Evolutionary conservation across 1,284 basidiomycete genomes (phyloP), one percentile per base, ranked within the genome.

Genomic region (Tremellales sp.): DNA sequence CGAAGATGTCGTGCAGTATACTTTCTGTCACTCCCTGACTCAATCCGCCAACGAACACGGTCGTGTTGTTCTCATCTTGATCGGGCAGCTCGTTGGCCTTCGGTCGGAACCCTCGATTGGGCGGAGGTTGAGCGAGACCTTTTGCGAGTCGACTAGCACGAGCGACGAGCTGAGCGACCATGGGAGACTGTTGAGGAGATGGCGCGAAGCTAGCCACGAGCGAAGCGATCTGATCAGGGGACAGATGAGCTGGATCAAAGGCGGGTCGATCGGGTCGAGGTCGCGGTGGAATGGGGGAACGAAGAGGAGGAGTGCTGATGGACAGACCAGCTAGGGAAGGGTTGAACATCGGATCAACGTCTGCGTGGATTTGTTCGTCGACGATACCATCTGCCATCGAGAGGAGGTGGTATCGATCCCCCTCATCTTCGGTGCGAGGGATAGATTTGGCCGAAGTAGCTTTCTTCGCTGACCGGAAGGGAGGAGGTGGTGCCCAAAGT

Each of bases 11-110:
- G 66, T 86, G 79, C 59, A 93, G 73, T 2, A 88, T 90, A 45
- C 91, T 89, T 70, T 92, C 89, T 25, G 84, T 84, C 43, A 93
- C 90, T 54, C 89, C 74, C 21, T 87, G 86, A 6, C 86, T 87
- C 46, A 93, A 67, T 0, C 89, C 90, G 29, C 90, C 89, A 23
- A 93, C 89, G 59, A 93, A 93, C 2, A 92, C 89, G 4, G 90
- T 93, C 13, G 89, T 91, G 62, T 93, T 93, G 67, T 89, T 21
- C 39, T 40, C 39, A 23, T 40, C 89, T 8, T 88, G 89, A 63
- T 92, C 89, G 8, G 85, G 85, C 24, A 85, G 84, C 21, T 46
- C 26, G n/a, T 42, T 31, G 25, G 52, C 45, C 24, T 40, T 21
- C 19, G 53, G 27, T 10, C 26, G 17, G 25, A 46, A 47, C 11